A percentile compares a stretch with the other conserved stretches of the same genome.
These are phyloP conservation scores for Sporothrix dimorphospora DNA, from an alignment of 2,329 filamentous ascomycete species.

Conservation along the genomic window DNA sequence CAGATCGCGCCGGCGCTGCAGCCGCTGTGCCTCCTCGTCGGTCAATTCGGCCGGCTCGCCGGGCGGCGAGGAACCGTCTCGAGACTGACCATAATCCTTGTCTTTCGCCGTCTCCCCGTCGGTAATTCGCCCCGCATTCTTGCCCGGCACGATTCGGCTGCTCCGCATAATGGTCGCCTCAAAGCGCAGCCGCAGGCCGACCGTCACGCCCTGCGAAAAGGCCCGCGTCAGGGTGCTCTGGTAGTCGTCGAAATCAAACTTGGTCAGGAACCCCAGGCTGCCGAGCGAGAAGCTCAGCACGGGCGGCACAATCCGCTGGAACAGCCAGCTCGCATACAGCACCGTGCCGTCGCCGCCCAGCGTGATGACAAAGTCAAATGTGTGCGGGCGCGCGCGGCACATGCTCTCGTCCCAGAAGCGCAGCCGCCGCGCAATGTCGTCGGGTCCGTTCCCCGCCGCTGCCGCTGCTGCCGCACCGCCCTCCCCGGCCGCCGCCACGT, in stretches of 20 bases:
- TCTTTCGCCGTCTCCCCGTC: neutral
- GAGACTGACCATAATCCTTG: neutral
- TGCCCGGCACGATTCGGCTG: slow-evolving; percentile 40
- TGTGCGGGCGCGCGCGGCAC: slow-evolving; percentile 76
- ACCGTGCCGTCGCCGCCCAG: slow-evolving; percentile 96
- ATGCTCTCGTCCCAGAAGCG: slow-evolving; percentile 83
- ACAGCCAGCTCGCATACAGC: slow-evolving; percentile 93
- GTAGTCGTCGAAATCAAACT: slow-evolving; percentile 87
- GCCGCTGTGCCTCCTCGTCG: slow-evolving; percentile 42
- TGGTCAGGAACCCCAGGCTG: slow-evolving; percentile 91
- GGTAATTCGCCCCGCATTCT: neutral
- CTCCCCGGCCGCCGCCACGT: slow-evolving; percentile 43
- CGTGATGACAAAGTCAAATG: slow-evolving; percentile 91
- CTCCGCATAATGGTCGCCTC: slow-evolving; percentile 93
- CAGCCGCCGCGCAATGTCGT: slow-evolving; percentile 57
- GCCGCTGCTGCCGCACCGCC: slow-evolving; percentile 32
- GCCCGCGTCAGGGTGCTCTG: slow-evolving; percentile 68
- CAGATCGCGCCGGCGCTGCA: slow-evolving; percentile 59
- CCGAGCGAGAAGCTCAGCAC: slow-evolving; percentile 89
- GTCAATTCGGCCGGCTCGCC: slow-evolving; percentile 21
- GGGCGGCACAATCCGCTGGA: slow-evolving; percentile 91
- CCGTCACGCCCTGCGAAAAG: slow-evolving; percentile 82
- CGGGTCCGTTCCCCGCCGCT: slow-evolving; percentile 35
- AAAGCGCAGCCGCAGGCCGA: slow-evolving; percentile 85
- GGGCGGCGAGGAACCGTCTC: neutral